Percentiles rank a stretch among this genome's conserved stretches.
phyloP scores from a whole-genome alignment of 768 basidiomycete species.

The Galerina marginata region DNA sequence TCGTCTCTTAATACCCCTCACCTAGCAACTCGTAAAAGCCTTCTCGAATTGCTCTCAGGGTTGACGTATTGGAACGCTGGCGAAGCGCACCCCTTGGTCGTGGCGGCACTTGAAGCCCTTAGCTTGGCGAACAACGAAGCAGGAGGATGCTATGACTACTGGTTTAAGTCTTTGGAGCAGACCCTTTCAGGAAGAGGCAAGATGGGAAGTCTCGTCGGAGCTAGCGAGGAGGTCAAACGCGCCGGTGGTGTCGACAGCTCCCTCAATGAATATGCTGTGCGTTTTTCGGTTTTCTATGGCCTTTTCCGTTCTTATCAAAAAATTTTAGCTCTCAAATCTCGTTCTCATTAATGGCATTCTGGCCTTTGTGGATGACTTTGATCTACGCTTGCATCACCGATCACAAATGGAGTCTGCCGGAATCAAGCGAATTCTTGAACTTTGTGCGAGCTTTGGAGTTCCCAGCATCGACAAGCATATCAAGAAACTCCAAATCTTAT shows the following conservation, averaged over 20 bases:
- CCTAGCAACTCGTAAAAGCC: slow-evolving; percentile 75
- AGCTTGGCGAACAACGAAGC: slow-evolving; percentile 69
- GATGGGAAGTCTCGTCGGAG: slow-evolving; percentile 95
- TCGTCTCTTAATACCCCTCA: slow-evolving; percentile 84
- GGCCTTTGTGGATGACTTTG: slow-evolving; percentile 71
- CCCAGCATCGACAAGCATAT: slow-evolving; percentile 71
- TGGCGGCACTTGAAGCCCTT: slow-evolving; percentile 75
- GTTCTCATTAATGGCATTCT: slow-evolving; percentile 76
- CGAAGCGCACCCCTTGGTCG: slow-evolving; percentile 67
- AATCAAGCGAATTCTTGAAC: slow-evolving; percentile 70
- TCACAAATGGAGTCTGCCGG: slow-evolving; percentile 91
- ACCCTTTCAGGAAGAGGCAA: slow-evolving; percentile 84
- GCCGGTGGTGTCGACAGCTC: slow-evolving; percentile 67
- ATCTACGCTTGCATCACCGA: slow-evolving; percentile 85
- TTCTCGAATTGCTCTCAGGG: slow-evolving; percentile 81
- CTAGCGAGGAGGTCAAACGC: slow-evolving; percentile 86
- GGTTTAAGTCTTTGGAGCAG: slow-evolving; percentile 84
- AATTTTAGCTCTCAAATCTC: slow-evolving; percentile 68
- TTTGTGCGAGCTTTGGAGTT: slow-evolving; percentile 71
- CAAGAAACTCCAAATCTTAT: slow-evolving; percentile 56
- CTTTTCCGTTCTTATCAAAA: slow-evolving; percentile 9
- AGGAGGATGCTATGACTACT: slow-evolving; percentile 77
- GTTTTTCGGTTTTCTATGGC: slow-evolving; percentile 29
- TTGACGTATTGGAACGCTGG: slow-evolving; percentile 69
- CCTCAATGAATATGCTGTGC: slow-evolving; percentile 86